Evolutionary conservation across 495 filamentous ascomycete genomes (phyloP), one percentile per base, ranked within the genome.

Genomic region (Podospora australis): DNA sequence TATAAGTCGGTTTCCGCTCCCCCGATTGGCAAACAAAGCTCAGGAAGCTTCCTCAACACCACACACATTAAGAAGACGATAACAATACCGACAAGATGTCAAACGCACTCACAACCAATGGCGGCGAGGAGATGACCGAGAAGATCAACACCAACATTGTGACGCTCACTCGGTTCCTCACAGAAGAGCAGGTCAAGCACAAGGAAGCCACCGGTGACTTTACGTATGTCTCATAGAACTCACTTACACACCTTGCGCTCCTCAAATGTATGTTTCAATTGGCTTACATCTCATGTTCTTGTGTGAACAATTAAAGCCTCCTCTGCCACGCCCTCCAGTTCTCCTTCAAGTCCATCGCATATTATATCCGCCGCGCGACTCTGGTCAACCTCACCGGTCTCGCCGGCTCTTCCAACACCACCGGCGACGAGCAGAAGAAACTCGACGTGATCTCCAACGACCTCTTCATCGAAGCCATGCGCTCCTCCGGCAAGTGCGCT

Each of bases 371-470:
- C 58, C 82, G 92, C 65, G 90, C 92, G 22, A 91, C 89, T n/a
- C 74, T 98, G 40, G 95, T 96, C 68, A 96, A 96, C 74, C 80
- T 98, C 34, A 90, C 88, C 28, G 92, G 92, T 38, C 82, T 98
- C 20, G 92, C 92, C 28, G 92, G 92, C 24, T 94, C 90, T 52
- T 86, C 90, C 52, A 98, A 98, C 71, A 86, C 78, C 20, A 97
- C 92, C 3, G 92, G 92, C 32, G 92, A 98, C 68, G 94, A 96
- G 65, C 92, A 98, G 66, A 97, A 98, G 82, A 98, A 97, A 71
- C 86, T 98, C 29, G 92, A 98, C 66, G 92, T 98, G 26, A 97
- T 98, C 62, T 88, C 90, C 63, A 97, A 98, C 69, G 92, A 98
- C 59, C 77, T 98, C 54, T 97, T 98, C 74, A 84, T 97, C 60